Base-by-base conservation (phyloP, 1,284 basidiomycete genomes). In the Malassezia sp. region DNA sequence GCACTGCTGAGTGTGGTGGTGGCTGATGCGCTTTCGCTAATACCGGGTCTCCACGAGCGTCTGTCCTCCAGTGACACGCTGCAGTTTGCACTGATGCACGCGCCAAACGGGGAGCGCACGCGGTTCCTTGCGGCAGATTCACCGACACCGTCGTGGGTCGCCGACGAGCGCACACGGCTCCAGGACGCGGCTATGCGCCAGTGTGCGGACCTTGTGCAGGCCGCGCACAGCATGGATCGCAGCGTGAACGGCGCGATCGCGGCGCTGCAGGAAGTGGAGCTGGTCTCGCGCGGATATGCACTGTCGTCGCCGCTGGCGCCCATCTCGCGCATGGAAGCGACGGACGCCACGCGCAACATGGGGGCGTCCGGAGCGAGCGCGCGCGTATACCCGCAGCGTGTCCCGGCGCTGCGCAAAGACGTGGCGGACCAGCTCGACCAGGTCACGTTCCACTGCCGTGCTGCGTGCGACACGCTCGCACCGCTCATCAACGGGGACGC, bases 251-350 rank as follows among this genome's bases (percentile, higher is more conserved):
- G 54, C 30, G 55, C 57, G 12, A 56, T 69, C 39, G 53, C 50
- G 10, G 67, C 67, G n/a, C 42, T 69, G 2, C 67, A 69, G 38
- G 67, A 69, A 40, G 61, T 63, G 28, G 67, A 69, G 51, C 47
- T 63, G 2, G 64, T 69, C 15, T 60, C 65, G 17, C 52, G 67
- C 18, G 65, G 65, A 5, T 65, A 57, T 48, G 61, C 56, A 38
- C 45, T 69, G 22, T 59, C 63, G 18, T 56, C 61, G 37, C 66
- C 66, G 6, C 51, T 69, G 8, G 57, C 66, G 2, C 66, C 66
- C 14, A 69, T 69, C 30, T 66, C 66, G 5, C 62, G 66, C 27
- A 60, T 69, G 28, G 66, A 69, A 36, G 54, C 60, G 0, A 37
- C n/a, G n/a, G n/a, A n/a, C n/a, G n/a, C n/a, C n/a, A n/a, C n/a